A percentile compares a stretch with the other conserved stretches of the same genome.
Evolutionary conservation across 148 eudicot genomes (phyloP).

Genomic region (Vaccinium vitisidaea): DNA sequence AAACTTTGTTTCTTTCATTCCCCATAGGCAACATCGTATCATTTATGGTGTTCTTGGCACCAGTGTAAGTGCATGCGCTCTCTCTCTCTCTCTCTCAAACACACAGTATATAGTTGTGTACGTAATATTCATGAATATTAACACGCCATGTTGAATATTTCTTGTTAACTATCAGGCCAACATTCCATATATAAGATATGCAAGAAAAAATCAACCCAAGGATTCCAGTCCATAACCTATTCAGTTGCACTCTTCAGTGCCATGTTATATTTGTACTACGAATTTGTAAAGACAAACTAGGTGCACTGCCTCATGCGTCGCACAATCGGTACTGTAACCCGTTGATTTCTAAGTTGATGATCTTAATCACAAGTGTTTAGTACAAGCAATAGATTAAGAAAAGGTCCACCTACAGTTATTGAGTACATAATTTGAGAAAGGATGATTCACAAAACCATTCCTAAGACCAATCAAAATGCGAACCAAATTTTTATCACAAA

Average conservation of each 20-base stretch:
- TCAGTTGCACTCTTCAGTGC: slow-evolving; percentile 74
- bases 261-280: slow-evolving; percentile 70
- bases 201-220: slow-evolving; percentile 79
- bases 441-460: too few relatives aligned
- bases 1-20: neutral
- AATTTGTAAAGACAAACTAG: slow-evolving; percentile 35
- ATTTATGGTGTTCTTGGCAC: slow-evolving; percentile 67
- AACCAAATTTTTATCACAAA: too few relatives aligned
- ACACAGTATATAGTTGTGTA: neutral
- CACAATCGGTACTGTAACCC: too few relatives aligned
- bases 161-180: slow-evolving; percentile 49
- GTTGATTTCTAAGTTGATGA: too few relatives aligned
- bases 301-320: too few relatives aligned
- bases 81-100: neutral
- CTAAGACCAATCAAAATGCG: too few relatives aligned
- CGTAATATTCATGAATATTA: neutral
- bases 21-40: slow-evolving; percentile 57
- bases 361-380: too few relatives aligned
- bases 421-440: too few relatives aligned
- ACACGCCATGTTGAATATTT: neutral
- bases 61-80: slow-evolving; percentile 44
- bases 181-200: slow-evolving; percentile 61
- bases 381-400: too few relatives aligned
- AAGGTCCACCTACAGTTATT: too few relatives aligned
- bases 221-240: slow-evolving; percentile 74